Evolutionary conservation across 2,329 filamentous ascomycete species (phyloP).

Genomic region (Trichoderma sp.): DNA sequence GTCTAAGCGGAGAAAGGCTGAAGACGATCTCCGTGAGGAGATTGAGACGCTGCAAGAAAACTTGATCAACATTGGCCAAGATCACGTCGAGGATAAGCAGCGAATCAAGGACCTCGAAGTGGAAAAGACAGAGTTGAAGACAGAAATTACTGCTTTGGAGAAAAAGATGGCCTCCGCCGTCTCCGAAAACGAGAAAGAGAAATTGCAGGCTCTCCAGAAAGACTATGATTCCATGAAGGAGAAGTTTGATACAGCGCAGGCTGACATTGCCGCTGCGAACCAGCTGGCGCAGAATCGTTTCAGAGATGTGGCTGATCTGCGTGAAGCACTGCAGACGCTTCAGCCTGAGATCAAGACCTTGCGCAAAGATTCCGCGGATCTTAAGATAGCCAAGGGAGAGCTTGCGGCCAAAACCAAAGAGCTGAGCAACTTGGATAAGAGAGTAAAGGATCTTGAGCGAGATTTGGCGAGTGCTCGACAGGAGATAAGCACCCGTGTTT

Average conservation of each 20-base stretch:
- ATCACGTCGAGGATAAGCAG: constrained; percentile 81
- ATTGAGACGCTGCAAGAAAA: constrained; percentile 81
- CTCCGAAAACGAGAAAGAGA: constrained; percentile 53
- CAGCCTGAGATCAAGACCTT: constrained; percentile 82
- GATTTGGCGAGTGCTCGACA: constrained; percentile 71
- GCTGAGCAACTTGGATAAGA: constrained; percentile 73
- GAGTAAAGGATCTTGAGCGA: constrained; percentile 75
- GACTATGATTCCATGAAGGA: constrained; percentile 68
- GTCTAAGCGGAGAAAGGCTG: constrained; percentile 66
- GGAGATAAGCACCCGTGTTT: constrained; percentile 69
- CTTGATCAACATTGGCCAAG: constrained; percentile 73
- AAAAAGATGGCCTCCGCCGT: constrained; percentile 57
- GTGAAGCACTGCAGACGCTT: constrained; percentile 76
- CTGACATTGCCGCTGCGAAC: constrained; percentile 81
- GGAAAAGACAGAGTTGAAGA: constrained; percentile 65
- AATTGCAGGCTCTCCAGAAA: constrained; percentile 55
- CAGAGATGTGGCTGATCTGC: constrained; percentile 80
- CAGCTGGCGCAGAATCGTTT: constrained; percentile 83
- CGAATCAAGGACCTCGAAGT: constrained; percentile 67
- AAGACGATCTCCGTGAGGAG: constrained; percentile 79
- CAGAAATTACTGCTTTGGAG: constrained; percentile 64
- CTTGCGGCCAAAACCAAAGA: constrained; percentile 58
- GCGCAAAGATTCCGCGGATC: constrained; percentile 69
- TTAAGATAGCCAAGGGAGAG: constrained; percentile 75
- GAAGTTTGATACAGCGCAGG: constrained; percentile 67